Conservation (phyloP, 129 eudicot genomes). For the Flaveria sonorensis region DNA sequence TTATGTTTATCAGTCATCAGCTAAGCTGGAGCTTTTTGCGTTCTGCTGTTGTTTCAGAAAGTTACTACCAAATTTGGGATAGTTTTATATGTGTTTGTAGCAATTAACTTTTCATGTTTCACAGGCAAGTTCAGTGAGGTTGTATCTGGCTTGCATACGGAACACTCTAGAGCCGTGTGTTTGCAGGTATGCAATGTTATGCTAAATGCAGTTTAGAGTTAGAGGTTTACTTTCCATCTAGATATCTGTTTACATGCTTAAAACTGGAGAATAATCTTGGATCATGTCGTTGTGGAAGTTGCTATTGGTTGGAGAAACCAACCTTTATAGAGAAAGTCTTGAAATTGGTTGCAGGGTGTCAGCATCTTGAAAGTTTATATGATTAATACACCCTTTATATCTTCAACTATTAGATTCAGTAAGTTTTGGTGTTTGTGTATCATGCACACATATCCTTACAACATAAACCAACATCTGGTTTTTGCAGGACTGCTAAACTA, state of each 20-base stretch:
- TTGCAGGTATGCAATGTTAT: conserved; percentile 2
- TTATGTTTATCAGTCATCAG: background rate
- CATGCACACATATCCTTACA: background rate
- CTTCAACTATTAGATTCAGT: background rate
- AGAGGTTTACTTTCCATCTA: background rate
- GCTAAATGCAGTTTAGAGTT: conserved; percentile 27
- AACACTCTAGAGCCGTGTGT: conserved; percentile 96
- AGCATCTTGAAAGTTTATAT: background rate
- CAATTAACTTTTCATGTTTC: conserved; percentile 15
- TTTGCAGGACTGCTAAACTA: background rate
- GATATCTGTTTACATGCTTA: background rate
- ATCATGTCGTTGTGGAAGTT: conserved; percentile 2
- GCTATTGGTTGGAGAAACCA: background rate
- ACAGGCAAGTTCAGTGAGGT: conserved; percentile 66
- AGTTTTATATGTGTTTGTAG: background rate
- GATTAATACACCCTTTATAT: background rate
- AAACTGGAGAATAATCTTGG: background rate
- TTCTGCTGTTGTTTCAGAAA: background rate
- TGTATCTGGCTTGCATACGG: conserved; percentile 78
- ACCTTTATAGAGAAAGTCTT: background rate
- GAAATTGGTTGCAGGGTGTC: background rate
- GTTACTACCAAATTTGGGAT: background rate
- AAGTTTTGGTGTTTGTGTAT: background rate
- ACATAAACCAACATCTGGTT: background rate
- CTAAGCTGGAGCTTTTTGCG: background rate